phyloP scores from a whole-genome alignment of 2,329 filamentous ascomycete species.

The Magnaporthales sp. region DNA sequence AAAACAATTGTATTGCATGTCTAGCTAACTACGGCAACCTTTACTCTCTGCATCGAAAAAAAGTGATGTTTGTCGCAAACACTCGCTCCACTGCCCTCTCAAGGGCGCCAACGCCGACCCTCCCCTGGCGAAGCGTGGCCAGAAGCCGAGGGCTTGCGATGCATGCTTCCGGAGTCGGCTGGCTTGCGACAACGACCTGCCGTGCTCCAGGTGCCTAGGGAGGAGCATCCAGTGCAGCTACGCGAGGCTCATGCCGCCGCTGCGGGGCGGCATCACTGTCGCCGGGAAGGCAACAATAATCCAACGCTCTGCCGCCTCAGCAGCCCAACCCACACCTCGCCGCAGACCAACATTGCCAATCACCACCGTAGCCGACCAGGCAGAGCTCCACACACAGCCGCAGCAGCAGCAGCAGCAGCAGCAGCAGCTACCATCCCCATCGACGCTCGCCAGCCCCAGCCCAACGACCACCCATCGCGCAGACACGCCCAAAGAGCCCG shows the following conservation, averaged over 20 bases:
- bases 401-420: neutral
- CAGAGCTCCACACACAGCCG: no score
- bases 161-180: constrained; percentile 20
- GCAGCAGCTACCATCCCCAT: neutral
- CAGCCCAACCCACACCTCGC: neutral
- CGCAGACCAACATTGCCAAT: neutral
- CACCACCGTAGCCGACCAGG: neutral
- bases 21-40: neutral
- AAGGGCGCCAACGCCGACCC: constrained; percentile 10
- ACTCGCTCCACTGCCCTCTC: constrained; percentile 14
- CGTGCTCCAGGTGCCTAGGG: constrained; percentile 16
- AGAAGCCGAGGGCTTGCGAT: constrained; percentile 19
- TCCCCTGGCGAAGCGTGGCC: constrained; percentile 16
- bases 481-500: neutral
- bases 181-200: constrained; percentile 17
- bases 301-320: neutral
- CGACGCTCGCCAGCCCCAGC: neutral
- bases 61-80: constrained; percentile 17
- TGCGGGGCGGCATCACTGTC: neutral
- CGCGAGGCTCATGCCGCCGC: constrained; percentile 5
- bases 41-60: neutral
- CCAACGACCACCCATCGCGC: neutral
- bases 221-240: constrained; percentile 15
- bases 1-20: no score
- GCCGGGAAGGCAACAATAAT: neutral